Percentiles rank a stretch among this genome's conserved stretches.
phyloP scores from a whole-genome alignment of 164 flowering plant species.

The Amborella trichopoda region DNA sequence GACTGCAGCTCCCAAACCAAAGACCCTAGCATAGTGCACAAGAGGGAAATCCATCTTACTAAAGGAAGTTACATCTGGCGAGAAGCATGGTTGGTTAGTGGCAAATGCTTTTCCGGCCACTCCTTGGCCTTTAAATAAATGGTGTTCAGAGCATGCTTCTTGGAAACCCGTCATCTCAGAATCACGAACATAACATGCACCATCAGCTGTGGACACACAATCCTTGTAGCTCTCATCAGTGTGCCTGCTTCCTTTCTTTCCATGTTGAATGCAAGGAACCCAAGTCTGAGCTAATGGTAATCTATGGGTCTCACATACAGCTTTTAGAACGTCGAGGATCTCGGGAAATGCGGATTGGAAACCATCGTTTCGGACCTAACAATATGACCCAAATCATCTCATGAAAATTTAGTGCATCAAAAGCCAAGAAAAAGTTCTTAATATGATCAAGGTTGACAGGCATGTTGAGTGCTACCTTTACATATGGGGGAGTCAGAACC shows the following conservation, averaged over 20 bases:
- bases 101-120: slow-evolving; percentile 63
- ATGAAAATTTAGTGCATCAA: neutral
- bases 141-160: slow-evolving; percentile 89
- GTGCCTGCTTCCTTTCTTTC: slow-evolving; percentile 61
- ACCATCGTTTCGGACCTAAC: slow-evolving; percentile 28
- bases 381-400: neutral
- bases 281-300: slow-evolving; percentile 90
- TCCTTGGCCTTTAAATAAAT: slow-evolving; percentile 74
- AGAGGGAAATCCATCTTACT: slow-evolving; percentile 70
- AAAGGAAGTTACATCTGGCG: slow-evolving; percentile 37
- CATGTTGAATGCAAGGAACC: slow-evolving; percentile 61
- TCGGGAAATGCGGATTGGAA: slow-evolving; percentile 43
- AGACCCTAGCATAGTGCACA: slow-evolving; percentile 69
- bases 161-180: slow-evolving; percentile 42
- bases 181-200: slow-evolving; percentile 56
- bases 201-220: slow-evolving; percentile 67
- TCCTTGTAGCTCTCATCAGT: slow-evolving; percentile 42
- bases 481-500: slow-evolving; percentile 13
- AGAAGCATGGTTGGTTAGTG: slow-evolving; percentile 72
- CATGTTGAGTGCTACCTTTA: slow-evolving; percentile 28
- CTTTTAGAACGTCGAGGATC: slow-evolving; percentile 47
- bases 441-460: too few relatives aligned
- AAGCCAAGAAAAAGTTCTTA: too few relatives aligned
- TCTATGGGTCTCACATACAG: slow-evolving; percentile 57
- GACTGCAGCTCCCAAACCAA: slow-evolving; percentile 47